Evolutionary conservation across 805 yeast species (phyloP).

Genomic region (Kodamaea kaohsiungensis): DNA sequence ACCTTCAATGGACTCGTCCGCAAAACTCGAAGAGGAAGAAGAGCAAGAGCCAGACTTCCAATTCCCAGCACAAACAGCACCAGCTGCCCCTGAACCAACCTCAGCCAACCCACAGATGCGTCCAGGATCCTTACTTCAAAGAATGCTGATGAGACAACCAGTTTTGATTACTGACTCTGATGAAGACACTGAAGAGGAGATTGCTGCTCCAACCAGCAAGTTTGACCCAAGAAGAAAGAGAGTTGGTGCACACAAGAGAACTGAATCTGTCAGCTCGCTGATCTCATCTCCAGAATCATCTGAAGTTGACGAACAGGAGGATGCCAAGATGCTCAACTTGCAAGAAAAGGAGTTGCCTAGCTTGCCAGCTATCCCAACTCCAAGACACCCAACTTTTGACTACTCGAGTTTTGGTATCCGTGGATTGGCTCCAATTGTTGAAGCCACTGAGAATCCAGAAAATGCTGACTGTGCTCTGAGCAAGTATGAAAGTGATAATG

Average conservation of each 20-base stretch:
- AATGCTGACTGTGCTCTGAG: conserved; percentile 30
- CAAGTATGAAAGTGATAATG: conserved; percentile 30
- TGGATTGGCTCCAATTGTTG: conserved; percentile 42
- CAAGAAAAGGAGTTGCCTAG: conserved; percentile 14
- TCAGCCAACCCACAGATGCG: background rate
- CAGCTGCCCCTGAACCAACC: background rate
- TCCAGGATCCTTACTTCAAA: conserved; percentile 13
- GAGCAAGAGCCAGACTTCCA: conserved; percentile 6
- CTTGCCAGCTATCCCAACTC: conserved; percentile 8
- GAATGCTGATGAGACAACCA: conserved; percentile 12
- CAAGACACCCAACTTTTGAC: conserved; percentile 20
- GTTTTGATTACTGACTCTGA: conserved; percentile 11
- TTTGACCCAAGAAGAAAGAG: conserved; percentile 18
- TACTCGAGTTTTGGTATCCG: conserved; percentile 25
- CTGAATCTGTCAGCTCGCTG: conserved; percentile 6
- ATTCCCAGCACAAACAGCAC: background rate
- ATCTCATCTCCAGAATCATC: conserved; percentile 20
- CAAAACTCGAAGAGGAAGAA: conserved; percentile 9
- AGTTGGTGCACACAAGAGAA: conserved; percentile 5
- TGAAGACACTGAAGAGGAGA: conserved; percentile 12
- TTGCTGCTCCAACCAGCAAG: conserved; percentile 5
- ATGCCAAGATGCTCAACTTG: conserved; percentile 6
- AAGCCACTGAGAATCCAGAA: conserved; percentile 24
- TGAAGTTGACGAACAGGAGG: conserved; percentile 16
- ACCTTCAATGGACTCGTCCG: conserved; percentile 1